Evolutionary conservation across 495 filamentous ascomycete species (phyloP), one percentile per base, ranked within the genome.

Genomic region (Podospora comata): DNA sequence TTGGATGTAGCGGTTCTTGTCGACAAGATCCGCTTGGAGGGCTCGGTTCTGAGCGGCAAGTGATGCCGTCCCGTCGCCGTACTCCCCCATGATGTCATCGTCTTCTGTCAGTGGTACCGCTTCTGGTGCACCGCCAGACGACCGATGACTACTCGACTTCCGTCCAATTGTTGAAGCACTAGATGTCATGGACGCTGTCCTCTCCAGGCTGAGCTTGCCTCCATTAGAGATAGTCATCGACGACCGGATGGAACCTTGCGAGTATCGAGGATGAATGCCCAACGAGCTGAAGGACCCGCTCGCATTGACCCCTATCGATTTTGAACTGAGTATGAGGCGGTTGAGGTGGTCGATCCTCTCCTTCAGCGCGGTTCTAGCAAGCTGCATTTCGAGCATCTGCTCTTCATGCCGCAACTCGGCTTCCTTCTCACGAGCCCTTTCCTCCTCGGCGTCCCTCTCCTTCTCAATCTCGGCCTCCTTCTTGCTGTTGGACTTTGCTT

Each of bases 321-420:
- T 97, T 18, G 95, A 98, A 74, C 91, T 94, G 30, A 99, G 82
- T 70, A 99, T 97, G 13, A 99, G 85, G 23, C 95, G 90, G 78
- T 97, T 99, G 5, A 99, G 85, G 80, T 99, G 95, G 79, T 97
- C 94, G 70, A 99, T 99, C 30, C 95, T 89, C 79, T 98, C 94
- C 73, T 99, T 98, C 62, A 99, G 79, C 5, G 96, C 96, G 2
- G 94, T 99, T 28, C 96, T 87, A 16, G 95, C 95, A 30, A 99
- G 85, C 76, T 99, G 95, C 89, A 99, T 99, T 77, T 98, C 95
- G 58, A 98, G 83, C 84, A 99, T 93, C 76, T 99, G 95, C 75
- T 99, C 95, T 72, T 96, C 93, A 73, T 97, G 96, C 34, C 95
- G 89, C 64, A 89, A 84, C 73, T 92, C 88, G 30, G 90, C 89